Base-by-base conservation (phyloP, 192 early-diverging fungal genomes). In the Diversispora eburnea region DNA sequence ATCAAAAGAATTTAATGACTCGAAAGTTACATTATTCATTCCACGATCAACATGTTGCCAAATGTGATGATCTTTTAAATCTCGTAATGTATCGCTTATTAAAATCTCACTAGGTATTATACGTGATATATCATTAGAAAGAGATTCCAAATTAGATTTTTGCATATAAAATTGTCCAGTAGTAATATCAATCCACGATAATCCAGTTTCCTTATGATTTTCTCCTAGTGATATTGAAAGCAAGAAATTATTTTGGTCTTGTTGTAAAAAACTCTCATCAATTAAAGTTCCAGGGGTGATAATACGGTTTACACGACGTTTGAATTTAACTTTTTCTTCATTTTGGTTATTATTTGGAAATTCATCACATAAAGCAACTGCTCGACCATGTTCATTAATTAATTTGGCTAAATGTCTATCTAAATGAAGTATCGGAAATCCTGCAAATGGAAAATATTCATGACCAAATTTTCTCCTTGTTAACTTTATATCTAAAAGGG, bases 131-230 rank as follows among this genome's bases (percentile, higher is more conserved):
- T 95, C 91, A 8, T 89, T 83, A 8, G 78, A 71, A 15, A 98
- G 83, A 0, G 74, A 70, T 0, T 73, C 73, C 5, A 81, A 52
- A 0, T 75, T 78, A 3, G 88, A 85, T 8, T 84, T 75, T 73
- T 89, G 82, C 10, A 92, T 85, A 72, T 88, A 84, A 64, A 96
- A 96, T 48, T 95, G 94, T 19, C 96, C 96, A 0, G 93, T 94
- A 0, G 92, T 91, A 48, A 98, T 74, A 84, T 98, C 96, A 3
- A 92, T 77, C 96, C 96, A 98, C 0, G 96, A 87, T 33, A 98
- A 77, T 3, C 93, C 91, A 22, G 92, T 62, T 1, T 43, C 48
- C 33, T 73, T 46, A 49, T 68, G 66, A 19, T 56, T 45, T 17
- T 83, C 75, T 57, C 77, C 46, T 8, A 75, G 77, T 6, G 82